phyloP scores from a whole-genome alignment of 345 rosid species.

The Aethionema arabicum region DNA sequence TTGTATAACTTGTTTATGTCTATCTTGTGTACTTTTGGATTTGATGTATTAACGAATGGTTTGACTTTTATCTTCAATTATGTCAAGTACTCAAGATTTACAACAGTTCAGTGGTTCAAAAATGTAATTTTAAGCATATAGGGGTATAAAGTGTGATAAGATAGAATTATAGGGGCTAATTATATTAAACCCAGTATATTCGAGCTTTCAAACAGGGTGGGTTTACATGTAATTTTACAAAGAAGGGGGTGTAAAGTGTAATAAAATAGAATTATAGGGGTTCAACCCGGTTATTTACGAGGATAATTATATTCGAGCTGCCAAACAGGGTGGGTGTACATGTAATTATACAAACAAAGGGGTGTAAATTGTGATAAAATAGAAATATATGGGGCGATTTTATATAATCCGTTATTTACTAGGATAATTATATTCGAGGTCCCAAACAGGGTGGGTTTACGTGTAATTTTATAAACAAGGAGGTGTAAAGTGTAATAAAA shows the following conservation, averaged over 20 bases:
- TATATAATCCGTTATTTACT: neutral
- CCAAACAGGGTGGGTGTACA: constrained; percentile 22
- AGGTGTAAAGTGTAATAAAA: neutral
- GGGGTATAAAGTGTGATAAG: neutral
- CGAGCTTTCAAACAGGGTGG: constrained; percentile 26
- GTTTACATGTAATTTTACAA: neutral
- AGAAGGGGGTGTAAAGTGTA: neutral
- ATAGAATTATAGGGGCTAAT: neutral
- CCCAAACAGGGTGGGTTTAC: too few species aligned
- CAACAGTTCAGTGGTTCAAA: too few species aligned
- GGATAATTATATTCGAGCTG: constrained; percentile 13
- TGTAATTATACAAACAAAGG: neutral
- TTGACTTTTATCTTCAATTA: too few species aligned
- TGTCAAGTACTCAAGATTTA: too few species aligned
- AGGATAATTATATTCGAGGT: constrained; percentile 13
- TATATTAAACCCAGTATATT: neutral
- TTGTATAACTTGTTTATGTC: neutral
- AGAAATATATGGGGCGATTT: neutral
- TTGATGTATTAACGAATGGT: neutral
- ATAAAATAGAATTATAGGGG: neutral
- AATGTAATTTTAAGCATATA: neutral
- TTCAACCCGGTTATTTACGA: neutral
- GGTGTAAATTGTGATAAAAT: neutral
- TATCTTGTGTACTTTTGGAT: too few species aligned
- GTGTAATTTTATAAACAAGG: neutral